Conservation (phyloP, 345 rosid genomes). For the Populus deltoides region DNA sequence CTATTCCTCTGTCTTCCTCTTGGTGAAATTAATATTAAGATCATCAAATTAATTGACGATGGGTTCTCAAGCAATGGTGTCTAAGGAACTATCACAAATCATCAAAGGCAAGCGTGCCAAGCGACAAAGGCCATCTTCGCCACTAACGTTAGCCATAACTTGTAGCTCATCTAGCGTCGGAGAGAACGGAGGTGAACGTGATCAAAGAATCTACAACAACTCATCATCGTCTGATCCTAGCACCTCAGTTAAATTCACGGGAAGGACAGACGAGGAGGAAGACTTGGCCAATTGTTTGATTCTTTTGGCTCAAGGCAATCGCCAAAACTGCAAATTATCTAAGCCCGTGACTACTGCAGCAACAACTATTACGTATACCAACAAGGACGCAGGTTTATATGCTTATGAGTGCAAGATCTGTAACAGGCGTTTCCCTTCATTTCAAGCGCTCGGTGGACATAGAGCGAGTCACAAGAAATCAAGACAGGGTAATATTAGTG, state of each 20-base stretch:
- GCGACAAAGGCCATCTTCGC: constrained; percentile 57
- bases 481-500: background rate
- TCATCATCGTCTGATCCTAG: constrained; percentile 8
- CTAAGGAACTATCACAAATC: constrained; percentile 22
- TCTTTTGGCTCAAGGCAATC: constrained; percentile 27
- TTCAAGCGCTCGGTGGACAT: constrained; percentile 39
- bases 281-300: constrained; percentile 39
- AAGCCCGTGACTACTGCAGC: background rate
- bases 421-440: constrained; percentile 27
- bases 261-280: constrained; percentile 15
- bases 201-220: background rate
- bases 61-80: constrained; percentile 27
- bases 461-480: constrained; percentile 33
- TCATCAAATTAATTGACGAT: constrained; percentile 10
- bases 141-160: constrained; percentile 30
- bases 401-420: constrained; percentile 31
- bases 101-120: constrained; percentile 74
- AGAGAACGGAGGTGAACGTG: constrained; percentile 22
- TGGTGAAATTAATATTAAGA: background rate
- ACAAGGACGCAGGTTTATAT: background rate
- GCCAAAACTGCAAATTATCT: background rate
- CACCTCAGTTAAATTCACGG: constrained; percentile 24
- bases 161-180: constrained; percentile 20
- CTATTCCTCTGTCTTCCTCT: constrained; percentile 4
- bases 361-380: background rate